These are phyloP conservation scores for Ploettnerulaceae sp. DNA, from an alignment of 2,329 filamentous ascomycete genomes.

Conservation along the genomic window DNA sequence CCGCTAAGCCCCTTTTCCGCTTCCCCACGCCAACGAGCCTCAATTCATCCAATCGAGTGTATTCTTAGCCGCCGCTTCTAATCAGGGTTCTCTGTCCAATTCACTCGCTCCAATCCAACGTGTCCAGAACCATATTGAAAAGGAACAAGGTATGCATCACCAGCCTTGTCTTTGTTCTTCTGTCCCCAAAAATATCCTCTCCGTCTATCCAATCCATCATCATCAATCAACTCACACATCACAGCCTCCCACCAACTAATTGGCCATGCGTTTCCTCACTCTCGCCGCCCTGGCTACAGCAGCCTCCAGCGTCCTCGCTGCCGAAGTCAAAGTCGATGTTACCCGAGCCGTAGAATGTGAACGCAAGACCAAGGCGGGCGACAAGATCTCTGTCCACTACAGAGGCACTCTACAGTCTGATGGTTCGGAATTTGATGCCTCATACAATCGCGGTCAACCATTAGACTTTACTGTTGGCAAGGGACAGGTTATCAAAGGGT, in stretches of 20 bases:
- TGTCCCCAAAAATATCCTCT: not conserved
- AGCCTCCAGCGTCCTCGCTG: slow-evolving; percentile 28
- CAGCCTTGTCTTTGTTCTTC: too few relatives aligned
- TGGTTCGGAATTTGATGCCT: slow-evolving; percentile 79
- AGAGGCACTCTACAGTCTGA: slow-evolving; percentile 69
- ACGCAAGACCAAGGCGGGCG: slow-evolving; percentile 70
- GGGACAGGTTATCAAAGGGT: slow-evolving; percentile 87
- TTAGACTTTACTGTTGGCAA: slow-evolving; percentile 74
- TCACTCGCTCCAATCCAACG: slow-evolving; percentile 13
- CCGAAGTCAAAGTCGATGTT: slow-evolving; percentile 68
- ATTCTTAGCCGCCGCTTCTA: not conserved
- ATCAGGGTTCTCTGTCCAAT: slow-evolving; percentile 1
- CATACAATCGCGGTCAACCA: slow-evolving; percentile 71
- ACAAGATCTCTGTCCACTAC: slow-evolving; percentile 85
- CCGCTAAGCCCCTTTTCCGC: too few relatives aligned
- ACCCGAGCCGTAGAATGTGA: slow-evolving; percentile 71
- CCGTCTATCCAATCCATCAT: not conserved
- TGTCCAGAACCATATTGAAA: slow-evolving; percentile 15
- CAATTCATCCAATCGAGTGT: slow-evolving; percentile 6
- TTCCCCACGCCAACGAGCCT: not conserved
- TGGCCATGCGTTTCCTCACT: slow-evolving; percentile 32
- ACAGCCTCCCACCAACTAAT: slow-evolving; percentile 7
- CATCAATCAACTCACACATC: slow-evolving; percentile 1
- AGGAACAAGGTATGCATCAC: not conserved
- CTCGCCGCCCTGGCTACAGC: slow-evolving; percentile 29